Conservation (phyloP, 2,329 filamentous ascomycete genomes). For the Hymenoscyphus scutula region DNA sequence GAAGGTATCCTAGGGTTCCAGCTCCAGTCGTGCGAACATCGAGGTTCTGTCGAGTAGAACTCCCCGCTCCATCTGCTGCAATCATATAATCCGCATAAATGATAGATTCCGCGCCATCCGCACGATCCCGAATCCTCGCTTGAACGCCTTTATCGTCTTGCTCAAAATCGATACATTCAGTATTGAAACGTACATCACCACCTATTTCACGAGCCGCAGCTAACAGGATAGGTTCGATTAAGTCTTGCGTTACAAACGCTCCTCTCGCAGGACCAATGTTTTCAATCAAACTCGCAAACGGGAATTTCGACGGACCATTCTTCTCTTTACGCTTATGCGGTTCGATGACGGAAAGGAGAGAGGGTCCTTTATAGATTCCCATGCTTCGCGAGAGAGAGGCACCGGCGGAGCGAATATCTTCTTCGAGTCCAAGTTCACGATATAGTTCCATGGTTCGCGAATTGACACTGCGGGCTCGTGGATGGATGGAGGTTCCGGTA, state of each 20-base stretch:
- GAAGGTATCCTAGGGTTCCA: slow-evolving; percentile 35
- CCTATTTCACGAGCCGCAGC: slow-evolving; percentile 36
- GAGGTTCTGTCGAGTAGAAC: slow-evolving; percentile 32
- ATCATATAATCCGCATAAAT: slow-evolving; percentile 40
- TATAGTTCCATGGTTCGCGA: slow-evolving; percentile 41
- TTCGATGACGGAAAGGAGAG: slow-evolving; percentile 25
- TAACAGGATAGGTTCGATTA: slow-evolving; percentile 41
- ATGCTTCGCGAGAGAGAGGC: slow-evolving; percentile 25
- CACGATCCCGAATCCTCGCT: slow-evolving; percentile 27
- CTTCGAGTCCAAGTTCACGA: slow-evolving; percentile 32
- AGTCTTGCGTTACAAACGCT: slow-evolving; percentile 40
- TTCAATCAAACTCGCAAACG: slow-evolving; percentile 26
- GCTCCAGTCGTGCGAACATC: slow-evolving; percentile 33
- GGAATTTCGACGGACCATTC: slow-evolving; percentile 14
- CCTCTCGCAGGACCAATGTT: slow-evolving; percentile 27
- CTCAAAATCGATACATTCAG: slow-evolving; percentile 27
- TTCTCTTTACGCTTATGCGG: slow-evolving; percentile 23
- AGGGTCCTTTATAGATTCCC: slow-evolving; percentile 21
- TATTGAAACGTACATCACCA: slow-evolving; percentile 38
- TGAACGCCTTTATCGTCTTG: slow-evolving; percentile 33
- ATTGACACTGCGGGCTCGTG: slow-evolving; percentile 40
- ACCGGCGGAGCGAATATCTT: slow-evolving; percentile 25
- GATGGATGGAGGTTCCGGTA: slow-evolving; percentile 37
- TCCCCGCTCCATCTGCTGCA: slow-evolving; percentile 40
- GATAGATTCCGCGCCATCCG: slow-evolving; percentile 10